Evolutionary conservation across 768 basidiomycete species (phyloP).

Genomic region (Crucibulum laeve): DNA sequence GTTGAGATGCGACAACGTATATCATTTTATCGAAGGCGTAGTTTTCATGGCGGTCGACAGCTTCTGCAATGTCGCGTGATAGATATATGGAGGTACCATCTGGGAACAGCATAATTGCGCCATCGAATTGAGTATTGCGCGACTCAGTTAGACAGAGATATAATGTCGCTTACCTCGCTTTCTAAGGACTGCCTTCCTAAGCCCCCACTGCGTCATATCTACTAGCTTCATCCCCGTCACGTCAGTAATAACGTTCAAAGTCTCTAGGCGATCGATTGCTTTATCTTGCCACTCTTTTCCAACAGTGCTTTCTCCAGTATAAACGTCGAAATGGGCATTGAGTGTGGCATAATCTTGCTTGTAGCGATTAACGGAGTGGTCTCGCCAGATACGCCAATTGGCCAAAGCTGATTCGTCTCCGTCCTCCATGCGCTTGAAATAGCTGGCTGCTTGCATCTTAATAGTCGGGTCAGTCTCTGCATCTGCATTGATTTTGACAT

Average conservation of each 20-base stretch:
- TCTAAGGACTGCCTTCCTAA: neutral
- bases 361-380: neutral
- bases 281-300: neutral
- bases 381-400: neutral
- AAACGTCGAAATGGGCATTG: neutral
- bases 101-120: slow-evolving; percentile 18
- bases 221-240: neutral
- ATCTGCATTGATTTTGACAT: neutral
- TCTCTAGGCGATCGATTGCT: neutral
- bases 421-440: neutral
- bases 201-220: neutral
- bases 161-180: neutral
- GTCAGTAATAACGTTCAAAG: neutral
- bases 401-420: neutral
- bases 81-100: slow-evolving; percentile 87
- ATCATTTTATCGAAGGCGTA: slow-evolving; percentile 79
- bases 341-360: neutral
- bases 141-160: too few species aligned
- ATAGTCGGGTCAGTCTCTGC: neutral
- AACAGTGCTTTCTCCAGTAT: neutral
- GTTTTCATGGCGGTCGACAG: slow-evolving; percentile 79
- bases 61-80: slow-evolving; percentile 84
- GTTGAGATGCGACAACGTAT: slow-evolving; percentile 76
- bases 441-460: neutral
- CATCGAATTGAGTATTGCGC: neutral